Conservation (phyloP, 2,329 filamentous ascomycete genomes). For the Phyllosticta paracitricarpa region DNA sequence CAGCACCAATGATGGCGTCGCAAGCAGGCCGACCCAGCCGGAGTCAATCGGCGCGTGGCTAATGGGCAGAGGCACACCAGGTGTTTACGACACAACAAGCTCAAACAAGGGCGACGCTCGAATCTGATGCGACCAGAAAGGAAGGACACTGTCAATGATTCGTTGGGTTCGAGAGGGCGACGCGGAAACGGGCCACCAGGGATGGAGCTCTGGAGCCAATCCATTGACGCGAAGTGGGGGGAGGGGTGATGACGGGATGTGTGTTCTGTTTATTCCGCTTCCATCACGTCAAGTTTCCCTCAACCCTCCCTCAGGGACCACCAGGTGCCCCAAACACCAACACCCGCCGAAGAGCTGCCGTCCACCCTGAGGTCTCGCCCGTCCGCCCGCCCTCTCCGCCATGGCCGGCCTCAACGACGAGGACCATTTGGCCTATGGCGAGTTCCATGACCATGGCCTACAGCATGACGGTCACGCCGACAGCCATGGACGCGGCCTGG, state of each 20-base stretch:
- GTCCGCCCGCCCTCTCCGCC: neutral
- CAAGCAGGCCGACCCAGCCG: neutral
- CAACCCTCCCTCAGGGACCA: neutral
- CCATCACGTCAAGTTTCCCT: neutral
- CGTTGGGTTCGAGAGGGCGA: neutral
- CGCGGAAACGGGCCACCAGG: neutral
- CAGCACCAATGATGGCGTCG: neutral
- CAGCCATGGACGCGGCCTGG: constrained; percentile 39
- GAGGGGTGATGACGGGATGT: neutral
- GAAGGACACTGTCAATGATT: neutral
- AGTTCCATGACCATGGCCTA: constrained; percentile 32
- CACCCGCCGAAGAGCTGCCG: constrained; percentile 7
- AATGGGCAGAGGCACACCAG: too few species aligned
- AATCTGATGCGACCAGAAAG: too few species aligned
- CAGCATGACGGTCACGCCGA: constrained; percentile 22
- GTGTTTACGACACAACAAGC: too few species aligned
- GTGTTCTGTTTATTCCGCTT: neutral
- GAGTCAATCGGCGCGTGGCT: neutral
- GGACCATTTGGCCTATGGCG: constrained; percentile 47
- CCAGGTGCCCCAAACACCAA: neutral
- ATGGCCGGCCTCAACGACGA: constrained; percentile 22
- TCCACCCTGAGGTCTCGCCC: neutral
- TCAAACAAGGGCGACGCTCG: neutral
- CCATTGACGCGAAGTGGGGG: neutral
- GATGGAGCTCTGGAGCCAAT: neutral